Percentiles rank a stretch among this genome's conserved stretches.
Evolutionary conservation across 768 basidiomycete species (phyloP).

Genomic region (Botryobasidium botryosum): DNA sequence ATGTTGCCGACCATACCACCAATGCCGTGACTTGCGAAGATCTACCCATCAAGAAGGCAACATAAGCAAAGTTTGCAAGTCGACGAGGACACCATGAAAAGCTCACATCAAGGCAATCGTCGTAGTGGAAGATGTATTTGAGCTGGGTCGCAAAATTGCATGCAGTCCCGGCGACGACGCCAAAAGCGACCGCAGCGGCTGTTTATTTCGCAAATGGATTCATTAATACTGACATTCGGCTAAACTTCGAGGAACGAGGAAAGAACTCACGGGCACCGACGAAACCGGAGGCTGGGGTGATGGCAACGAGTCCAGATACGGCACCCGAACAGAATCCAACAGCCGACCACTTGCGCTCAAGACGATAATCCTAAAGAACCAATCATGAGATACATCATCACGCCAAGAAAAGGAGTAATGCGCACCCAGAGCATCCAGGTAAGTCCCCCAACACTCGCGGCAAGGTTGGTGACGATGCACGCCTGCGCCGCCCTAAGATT

Average conservation of each 20-base stretch:
- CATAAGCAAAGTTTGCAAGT: neutral
- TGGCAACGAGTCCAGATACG: constrained; percentile 77
- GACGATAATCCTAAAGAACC: constrained; percentile 50
- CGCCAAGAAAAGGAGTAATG: neutral
- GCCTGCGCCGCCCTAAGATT: constrained; percentile 79
- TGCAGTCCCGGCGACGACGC: constrained; percentile 61
- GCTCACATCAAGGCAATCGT: constrained; percentile 66
- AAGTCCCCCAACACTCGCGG: constrained; percentile 72
- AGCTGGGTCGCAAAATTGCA: constrained; percentile 96
- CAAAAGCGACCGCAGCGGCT: constrained; percentile 69
- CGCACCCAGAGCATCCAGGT: constrained; percentile 84
- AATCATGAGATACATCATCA: neutral
- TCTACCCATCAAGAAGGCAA: constrained; percentile 27
- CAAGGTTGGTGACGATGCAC: constrained; percentile 85
- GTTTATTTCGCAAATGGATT: too few species aligned
- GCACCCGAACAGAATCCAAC: constrained; percentile 96
- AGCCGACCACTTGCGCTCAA: constrained; percentile 84
- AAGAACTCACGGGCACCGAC: constrained; percentile 69
- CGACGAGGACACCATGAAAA: constrained; percentile 10
- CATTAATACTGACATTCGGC: neutral
- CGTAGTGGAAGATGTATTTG: constrained; percentile 63
- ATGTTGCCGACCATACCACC: constrained; percentile 71
- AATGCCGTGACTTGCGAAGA: constrained; percentile 72
- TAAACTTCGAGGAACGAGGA: neutral
- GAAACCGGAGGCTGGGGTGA: constrained; percentile 70